Base-by-base conservation (phyloP, 2,329 filamentous ascomycete genomes). In the Xylariales sp. region DNA sequence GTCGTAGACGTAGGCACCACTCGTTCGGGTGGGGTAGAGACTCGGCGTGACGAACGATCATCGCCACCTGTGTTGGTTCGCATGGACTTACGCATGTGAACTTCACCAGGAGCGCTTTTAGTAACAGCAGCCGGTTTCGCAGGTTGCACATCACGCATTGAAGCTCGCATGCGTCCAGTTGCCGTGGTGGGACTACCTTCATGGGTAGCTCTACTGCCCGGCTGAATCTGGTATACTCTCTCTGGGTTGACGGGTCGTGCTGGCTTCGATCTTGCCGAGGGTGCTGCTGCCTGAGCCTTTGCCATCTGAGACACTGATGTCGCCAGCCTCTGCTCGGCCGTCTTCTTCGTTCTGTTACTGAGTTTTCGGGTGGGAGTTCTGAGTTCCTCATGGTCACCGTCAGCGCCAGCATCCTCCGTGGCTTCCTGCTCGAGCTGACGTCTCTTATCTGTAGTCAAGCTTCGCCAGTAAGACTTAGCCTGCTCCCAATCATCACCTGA, bases 391-490 rank as follows among this genome's bases (percentile, higher is more conserved):
- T 59, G 54, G 39, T 74, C 68, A 2, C 62, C 65, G 22, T 76
- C 72, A 5, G 67, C 62, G 8, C 64, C 74, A 2, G 69, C 72
- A 33, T 78, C 71, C 43, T 78, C 71, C 35, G 73, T 58, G 2
- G 74, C 74, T 44, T 82, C 78, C 4, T 62, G 66, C 53, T 82
- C 78, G 22, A 84, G 69, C 53, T 81, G 74, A 5, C 74, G 74
- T 31, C 81, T 76, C 54, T 82, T 78, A 22, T 84, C 75, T 2
- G 70, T 67, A 6, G 74, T 81, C 5, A 88, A 61, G 38, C 77
- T 76, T 46, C 74, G 80, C 85, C 84, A 88, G 52, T 84, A 87
- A 0, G 76, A 67, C 52, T 84, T 85, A 12, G 82, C 76, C 40
- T 76, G 71, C 46, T 81, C 78, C 86, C 84, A 88, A 41, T 84